phyloP scores from a whole-genome alignment of 2,329 filamentous ascomycete species.

The Aspergillus neotritici region DNA sequence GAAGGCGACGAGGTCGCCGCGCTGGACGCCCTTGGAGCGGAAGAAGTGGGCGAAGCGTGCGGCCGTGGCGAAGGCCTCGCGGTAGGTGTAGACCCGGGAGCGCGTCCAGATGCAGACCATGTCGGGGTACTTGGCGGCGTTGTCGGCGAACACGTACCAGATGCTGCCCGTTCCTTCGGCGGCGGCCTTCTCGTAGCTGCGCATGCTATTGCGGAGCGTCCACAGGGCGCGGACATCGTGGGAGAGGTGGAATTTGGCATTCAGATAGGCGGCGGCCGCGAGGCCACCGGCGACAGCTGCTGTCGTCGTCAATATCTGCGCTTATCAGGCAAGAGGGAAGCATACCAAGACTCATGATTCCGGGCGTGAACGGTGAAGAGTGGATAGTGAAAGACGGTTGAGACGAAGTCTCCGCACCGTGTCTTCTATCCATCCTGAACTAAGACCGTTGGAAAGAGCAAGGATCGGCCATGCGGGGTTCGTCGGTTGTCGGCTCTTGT shows the following conservation, averaged over 20 bases:
- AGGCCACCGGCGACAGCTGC: constrained; percentile 22
- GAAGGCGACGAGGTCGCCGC: constrained; percentile 58
- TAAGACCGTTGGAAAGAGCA: too few species aligned
- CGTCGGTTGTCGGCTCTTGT: too few species aligned
- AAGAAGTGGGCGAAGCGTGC: constrained; percentile 61
- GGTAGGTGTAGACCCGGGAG: constrained; percentile 55
- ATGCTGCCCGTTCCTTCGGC: constrained; percentile 52
- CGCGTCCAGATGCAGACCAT: constrained; percentile 64
- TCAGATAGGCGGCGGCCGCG: constrained; percentile 34
- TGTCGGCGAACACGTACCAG: constrained; percentile 61
- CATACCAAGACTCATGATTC: too few species aligned
- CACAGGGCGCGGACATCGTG: constrained; percentile 55
- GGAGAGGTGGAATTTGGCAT: constrained; percentile 62
- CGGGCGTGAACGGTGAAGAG: too few species aligned
- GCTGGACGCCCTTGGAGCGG: constrained; percentile 52
- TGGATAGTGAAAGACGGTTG: too few species aligned
- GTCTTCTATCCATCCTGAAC: too few species aligned
- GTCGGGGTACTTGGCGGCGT: constrained; percentile 48
- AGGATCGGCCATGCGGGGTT: too few species aligned
- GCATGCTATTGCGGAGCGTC: constrained; percentile 38
- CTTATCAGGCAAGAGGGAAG: too few species aligned
- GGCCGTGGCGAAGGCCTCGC: constrained; percentile 50
- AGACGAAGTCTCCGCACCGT: too few species aligned
- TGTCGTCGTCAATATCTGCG: neutral
- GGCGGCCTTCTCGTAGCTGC: constrained; percentile 44